Evolutionary conservation across 192 early-diverging fungal genomes (phyloP).

Genomic region (Coemansia sp.): DNA sequence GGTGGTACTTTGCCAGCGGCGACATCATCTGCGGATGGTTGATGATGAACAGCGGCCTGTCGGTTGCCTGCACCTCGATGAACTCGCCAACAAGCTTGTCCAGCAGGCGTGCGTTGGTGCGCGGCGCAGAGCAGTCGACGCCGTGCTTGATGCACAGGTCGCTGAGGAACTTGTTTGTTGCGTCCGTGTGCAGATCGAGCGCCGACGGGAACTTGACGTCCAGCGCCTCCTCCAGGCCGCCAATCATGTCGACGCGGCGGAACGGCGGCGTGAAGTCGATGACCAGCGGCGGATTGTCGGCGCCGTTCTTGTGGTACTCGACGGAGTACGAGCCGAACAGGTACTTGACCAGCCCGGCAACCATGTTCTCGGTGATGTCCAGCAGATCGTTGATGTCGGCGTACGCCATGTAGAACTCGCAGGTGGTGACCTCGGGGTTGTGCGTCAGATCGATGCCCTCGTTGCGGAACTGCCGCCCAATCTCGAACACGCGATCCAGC

Average conservation of each 20-base stretch:
- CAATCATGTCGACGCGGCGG: conserved; percentile 90
- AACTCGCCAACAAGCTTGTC: conserved; percentile 93
- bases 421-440: conserved; percentile 99
- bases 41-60: conserved; percentile 89
- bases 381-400: conserved; percentile 97
- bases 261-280: conserved; percentile 98
- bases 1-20: conserved; percentile 96
- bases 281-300: conserved; percentile 70
- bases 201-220: conserved; percentile 90
- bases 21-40: conserved; percentile 99
- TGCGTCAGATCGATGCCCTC: conserved; percentile 98
- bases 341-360: conserved; percentile 92
- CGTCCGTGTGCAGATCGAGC: conserved; percentile 73
- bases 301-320: conserved; percentile 91
- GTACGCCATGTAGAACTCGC: conserved; percentile 99
- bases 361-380: conserved; percentile 86
- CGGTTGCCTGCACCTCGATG: conserved; percentile 74
- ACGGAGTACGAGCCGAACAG: conserved; percentile 90
- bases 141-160: conserved; percentile 94
- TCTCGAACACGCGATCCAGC: conserved; percentile 97
- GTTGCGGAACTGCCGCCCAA: conserved; percentile 99
- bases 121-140: conserved; percentile 92
- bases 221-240: conserved; percentile 87
- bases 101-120: conserved; percentile 87
- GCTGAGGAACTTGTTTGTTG: conserved; percentile 85